Evolutionary conservation across 164 flowering plant species (phyloP), one percentile per base, ranked within the genome.

Genomic region (Umbellularia californica): DNA sequence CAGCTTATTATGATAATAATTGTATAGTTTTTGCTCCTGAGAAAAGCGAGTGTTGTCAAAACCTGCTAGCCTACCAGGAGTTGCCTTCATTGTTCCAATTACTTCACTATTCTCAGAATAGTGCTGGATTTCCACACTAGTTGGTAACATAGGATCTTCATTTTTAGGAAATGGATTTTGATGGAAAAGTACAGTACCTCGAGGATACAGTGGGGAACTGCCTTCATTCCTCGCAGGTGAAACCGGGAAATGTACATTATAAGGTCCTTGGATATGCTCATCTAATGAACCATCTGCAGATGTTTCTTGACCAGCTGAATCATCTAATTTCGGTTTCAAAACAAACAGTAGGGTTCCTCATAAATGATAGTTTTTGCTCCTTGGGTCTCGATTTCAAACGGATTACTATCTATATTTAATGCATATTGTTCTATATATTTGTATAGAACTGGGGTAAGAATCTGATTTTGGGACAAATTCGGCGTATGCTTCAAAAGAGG

Each of bases 321-420:
- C 88, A 76, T 81, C 84, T 68, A 81, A 67, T 88, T 86, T 90
- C 98, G 92, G 89, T 74, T 47, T 68, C 69, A 70, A 69, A 65
- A 47, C 51, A 27, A 67, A 70, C 15, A 22, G 27, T 25, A 70
- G 5, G 24, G 50, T 75, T 69, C 58, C 50, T 70, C n/a, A 69
- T 77, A 33, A 15, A 5, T 20, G n/a, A 28, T 3, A 28, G 30
- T 28, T 28, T 28, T 28, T 28, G 30, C 30, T 28, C 30, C 30
- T 28, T 28, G 30, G 30, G 30, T 28, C 5, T 28, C 5, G 30
- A 28, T 28, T 28, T 28, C 30, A 3, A 28, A 28, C 30, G 30
- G 30, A 28, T 28, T 30, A 30, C 33, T 3, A 4, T 30, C 33
- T 30, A 30, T 28, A 30, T 30, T 30, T 30, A 30, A 30, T 30